Conservation (phyloP, 176 grass and related monocot genomes). For the Hsuehochloa calcarea region DNA sequence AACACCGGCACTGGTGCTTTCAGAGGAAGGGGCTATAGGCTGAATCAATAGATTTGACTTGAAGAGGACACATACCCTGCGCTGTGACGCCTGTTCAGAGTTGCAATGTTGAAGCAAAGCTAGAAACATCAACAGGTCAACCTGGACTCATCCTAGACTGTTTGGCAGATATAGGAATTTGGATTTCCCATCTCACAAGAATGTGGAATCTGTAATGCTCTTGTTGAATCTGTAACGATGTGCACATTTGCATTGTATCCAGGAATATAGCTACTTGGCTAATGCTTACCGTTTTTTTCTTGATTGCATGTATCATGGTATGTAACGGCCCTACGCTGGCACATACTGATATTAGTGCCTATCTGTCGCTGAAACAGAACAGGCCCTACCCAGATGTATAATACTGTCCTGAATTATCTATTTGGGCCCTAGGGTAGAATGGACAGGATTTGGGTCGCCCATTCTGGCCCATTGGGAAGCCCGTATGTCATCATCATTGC, state of each 20-base stretch:
- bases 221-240: background rate
- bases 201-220: background rate
- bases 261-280: background rate
- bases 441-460: background rate
- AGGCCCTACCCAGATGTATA: background rate
- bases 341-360: background rate
- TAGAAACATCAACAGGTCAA: conserved; percentile 1
- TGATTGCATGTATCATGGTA: background rate
- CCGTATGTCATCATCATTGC: background rate
- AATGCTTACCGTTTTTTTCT: background rate
- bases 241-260: background rate
- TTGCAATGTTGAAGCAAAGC: conserved; percentile 15
- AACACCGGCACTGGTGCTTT: conserved; percentile 44
- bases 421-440: background rate
- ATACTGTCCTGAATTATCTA: background rate
- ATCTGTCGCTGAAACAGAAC: background rate
- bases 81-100: background rate
- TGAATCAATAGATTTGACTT: conserved; percentile 45
- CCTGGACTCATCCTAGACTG: background rate
- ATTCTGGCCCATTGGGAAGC: background rate
- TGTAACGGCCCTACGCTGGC: background rate
- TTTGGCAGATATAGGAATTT: background rate
- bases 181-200: background rate
- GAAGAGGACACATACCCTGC: background rate
- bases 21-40: conserved; percentile 77